Conservation (phyloP, 768 basidiomycete species). For the Rhodosporidiobolus odoratus region DNA sequence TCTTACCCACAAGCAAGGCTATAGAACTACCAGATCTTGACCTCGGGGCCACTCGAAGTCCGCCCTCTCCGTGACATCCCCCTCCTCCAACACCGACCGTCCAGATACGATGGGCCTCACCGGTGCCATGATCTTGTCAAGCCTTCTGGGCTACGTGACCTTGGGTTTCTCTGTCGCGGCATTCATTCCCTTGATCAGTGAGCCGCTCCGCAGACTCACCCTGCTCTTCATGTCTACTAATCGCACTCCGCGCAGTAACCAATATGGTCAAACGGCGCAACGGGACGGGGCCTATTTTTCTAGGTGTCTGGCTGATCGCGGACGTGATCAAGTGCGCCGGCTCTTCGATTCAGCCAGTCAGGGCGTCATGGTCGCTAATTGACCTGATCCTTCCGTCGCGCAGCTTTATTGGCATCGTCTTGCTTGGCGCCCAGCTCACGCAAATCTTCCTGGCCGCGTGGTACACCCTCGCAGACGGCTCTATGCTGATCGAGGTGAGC, state of each 20-base stretch:
- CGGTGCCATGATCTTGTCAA: neutral
- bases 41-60: too few species aligned
- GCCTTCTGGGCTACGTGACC: neutral
- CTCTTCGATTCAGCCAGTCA: neutral
- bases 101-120: slow-evolving; percentile 5
- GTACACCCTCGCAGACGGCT: neutral
- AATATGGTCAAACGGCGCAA: neutral
- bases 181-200: neutral
- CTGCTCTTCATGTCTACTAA: too few species aligned
- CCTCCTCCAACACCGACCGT: too few species aligned
- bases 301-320: neutral
- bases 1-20: too few species aligned
- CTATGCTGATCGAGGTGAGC: neutral
- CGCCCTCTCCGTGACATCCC: too few species aligned
- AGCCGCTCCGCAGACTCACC: neutral
- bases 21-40: too few species aligned
- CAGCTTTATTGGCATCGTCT: neutral
- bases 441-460: neutral
- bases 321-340: neutral
- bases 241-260: neutral
- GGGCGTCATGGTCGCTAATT: too few species aligned
- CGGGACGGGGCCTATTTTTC: neutral
- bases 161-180: neutral
- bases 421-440: neutral
- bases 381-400: too few species aligned